Evolutionary conservation across 163 green algal genomes (phyloP).

Genomic region (Prototheca stagnorum): DNA sequence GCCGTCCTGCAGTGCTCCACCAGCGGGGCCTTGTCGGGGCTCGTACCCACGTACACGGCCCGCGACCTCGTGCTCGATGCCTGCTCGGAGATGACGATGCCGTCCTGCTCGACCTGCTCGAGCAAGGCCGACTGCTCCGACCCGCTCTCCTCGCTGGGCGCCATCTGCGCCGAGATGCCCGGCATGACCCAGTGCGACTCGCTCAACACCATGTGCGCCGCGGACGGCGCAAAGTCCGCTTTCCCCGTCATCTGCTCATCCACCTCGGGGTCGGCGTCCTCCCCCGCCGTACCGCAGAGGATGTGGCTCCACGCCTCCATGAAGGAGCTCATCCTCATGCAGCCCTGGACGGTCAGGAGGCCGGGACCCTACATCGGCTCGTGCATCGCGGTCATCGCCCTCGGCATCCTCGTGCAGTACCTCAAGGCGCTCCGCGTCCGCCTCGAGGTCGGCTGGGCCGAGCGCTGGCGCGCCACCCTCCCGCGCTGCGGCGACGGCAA

Average conservation of each 20-base stretch:
- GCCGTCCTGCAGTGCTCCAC: conserved; percentile 15
- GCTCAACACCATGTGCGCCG: conserved; percentile 1
- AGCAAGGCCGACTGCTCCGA: conserved; percentile 9
- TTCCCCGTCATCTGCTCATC: too few relatives aligned
- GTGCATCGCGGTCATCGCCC: conserved; percentile 12
- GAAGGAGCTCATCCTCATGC: conserved; percentile 37
- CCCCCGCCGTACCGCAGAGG: background rate
- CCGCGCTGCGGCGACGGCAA: too few relatives aligned
- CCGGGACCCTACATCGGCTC: conserved; percentile 15
- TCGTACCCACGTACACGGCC: background rate
- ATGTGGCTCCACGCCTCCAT: conserved; percentile 11
- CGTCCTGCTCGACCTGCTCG: background rate
- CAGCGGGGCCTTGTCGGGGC: background rate
- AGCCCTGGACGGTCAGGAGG: conserved; percentile 29
- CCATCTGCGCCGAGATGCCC: conserved; percentile 8
- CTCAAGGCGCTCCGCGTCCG: conserved; percentile 11
- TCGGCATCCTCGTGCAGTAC: conserved; percentile 2
- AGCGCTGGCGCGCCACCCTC: background rate
- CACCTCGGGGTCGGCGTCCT: too few relatives aligned
- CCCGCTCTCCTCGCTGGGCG: conserved; percentile 12
- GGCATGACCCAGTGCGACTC: conserved; percentile 15
- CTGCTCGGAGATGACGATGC: background rate
- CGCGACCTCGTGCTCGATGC: background rate
- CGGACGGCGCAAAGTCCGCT: background rate
- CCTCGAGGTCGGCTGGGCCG: conserved; percentile 12